phyloP scores from a whole-genome alignment of 148 eudicot species.

The Drosera capensis region DNA sequence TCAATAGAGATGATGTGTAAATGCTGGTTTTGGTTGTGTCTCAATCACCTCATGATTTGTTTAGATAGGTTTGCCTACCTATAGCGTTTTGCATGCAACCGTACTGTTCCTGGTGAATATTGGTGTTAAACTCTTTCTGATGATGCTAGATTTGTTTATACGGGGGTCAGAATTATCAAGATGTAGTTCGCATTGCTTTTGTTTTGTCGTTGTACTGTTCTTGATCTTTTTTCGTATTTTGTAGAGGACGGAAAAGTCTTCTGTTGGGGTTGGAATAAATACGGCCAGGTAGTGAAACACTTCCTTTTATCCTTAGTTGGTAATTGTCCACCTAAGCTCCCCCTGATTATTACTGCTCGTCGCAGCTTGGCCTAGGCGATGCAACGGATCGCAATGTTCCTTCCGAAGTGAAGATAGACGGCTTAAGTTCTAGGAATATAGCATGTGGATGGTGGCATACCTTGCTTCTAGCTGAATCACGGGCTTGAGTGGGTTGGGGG shows the following conservation, averaged over 20 bases:
- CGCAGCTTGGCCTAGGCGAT: slow-evolving; percentile 89
- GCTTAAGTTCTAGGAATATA: slow-evolving; percentile 41
- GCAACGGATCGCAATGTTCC: slow-evolving; percentile 84
- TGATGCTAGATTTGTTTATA: too few species aligned
- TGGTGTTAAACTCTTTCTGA: too few species aligned
- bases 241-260: slow-evolving; percentile 67
- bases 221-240: slow-evolving; percentile 9
- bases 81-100: too few species aligned
- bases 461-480: slow-evolving; percentile 66
- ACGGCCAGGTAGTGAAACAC: slow-evolving; percentile 64
- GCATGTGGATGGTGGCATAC: slow-evolving; percentile 99
- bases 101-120: too few species aligned
- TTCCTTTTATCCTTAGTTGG: neutral
- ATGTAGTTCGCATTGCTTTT: too few species aligned
- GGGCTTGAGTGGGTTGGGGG: slow-evolving; percentile 23
- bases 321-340: too few species aligned
- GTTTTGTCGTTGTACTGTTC: neutral
- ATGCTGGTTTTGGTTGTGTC: too few species aligned
- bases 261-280: slow-evolving; percentile 99
- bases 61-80: too few species aligned
- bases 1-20: too few species aligned
- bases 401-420: slow-evolving; percentile 56
- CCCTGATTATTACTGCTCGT: neutral
- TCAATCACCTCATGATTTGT: too few species aligned
- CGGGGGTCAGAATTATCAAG: too few species aligned